Evolutionary conservation across 805 yeast genomes (phyloP).

Genomic region (Yueomyces sp.): DNA sequence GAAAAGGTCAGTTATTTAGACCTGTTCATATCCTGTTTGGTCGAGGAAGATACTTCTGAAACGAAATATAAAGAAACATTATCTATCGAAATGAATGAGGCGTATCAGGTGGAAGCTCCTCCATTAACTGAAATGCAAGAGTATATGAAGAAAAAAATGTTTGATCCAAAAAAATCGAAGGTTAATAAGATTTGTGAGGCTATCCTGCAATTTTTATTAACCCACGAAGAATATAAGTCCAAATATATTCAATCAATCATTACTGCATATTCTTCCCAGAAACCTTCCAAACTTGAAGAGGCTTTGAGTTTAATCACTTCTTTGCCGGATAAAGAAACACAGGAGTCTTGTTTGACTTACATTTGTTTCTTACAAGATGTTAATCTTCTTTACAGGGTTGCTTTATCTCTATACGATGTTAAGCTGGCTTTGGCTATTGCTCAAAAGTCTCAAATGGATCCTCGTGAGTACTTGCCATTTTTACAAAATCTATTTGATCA

Average conservation of each 20-base stretch:
- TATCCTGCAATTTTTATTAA: slow-evolving; percentile 40
- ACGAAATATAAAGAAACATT: slow-evolving; percentile 75
- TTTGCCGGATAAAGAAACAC: slow-evolving; percentile 33
- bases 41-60: slow-evolving; percentile 71
- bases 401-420: slow-evolving; percentile 74
- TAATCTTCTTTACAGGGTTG: slow-evolving; percentile 62
- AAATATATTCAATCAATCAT: slow-evolving; percentile 64
- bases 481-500: slow-evolving; percentile 65
- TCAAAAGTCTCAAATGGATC: slow-evolving; percentile 95
- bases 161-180: slow-evolving; percentile 36
- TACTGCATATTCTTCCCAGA: slow-evolving; percentile 86
- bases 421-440: slow-evolving; percentile 73
- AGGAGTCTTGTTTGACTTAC: slow-evolving; percentile 62
- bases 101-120: slow-evolving; percentile 19
- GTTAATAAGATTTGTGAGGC: slow-evolving; percentile 68
- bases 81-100: slow-evolving; percentile 15
- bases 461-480: slow-evolving; percentile 91
- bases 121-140: slow-evolving; percentile 27
- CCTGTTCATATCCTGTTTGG: slow-evolving; percentile 72
- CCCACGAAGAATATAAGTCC: slow-evolving; percentile 34
- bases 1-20: slow-evolving; percentile 67
- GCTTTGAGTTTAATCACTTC: slow-evolving; percentile 57
- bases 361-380: slow-evolving; percentile 86
- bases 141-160: slow-evolving; percentile 28
- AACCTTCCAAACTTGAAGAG: slow-evolving; percentile 69